phyloP scores from a whole-genome alignment of 345 rosid species.

The Triadica sebifera region DNA sequence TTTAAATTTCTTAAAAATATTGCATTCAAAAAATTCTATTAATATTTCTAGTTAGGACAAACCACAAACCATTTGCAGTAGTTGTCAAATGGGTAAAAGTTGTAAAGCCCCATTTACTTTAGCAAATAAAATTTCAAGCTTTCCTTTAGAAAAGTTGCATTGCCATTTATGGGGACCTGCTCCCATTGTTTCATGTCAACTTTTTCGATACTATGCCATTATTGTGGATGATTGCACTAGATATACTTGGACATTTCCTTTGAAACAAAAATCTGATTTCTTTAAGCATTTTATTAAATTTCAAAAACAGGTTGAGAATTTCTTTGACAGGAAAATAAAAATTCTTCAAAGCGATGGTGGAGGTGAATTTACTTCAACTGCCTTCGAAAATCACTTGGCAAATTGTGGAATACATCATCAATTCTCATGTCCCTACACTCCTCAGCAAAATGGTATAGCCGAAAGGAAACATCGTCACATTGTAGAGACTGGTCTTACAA shows the following conservation, averaged over 20 bases:
- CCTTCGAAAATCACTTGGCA: neutral
- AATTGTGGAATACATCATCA: neutral
- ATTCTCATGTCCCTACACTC: neutral
- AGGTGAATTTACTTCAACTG: neutral
- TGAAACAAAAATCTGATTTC: no score
- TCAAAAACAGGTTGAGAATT: no score
- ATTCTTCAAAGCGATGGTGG: neutral
- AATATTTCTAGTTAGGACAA: neutral
- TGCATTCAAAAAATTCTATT: neutral
- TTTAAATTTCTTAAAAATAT: no score
- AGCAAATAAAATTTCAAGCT: neutral
- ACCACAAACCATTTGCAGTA: neutral
- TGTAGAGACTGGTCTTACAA: neutral
- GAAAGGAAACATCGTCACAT: neutral
- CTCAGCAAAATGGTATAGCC: neutral
- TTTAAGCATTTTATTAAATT: no score
- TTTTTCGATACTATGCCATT: neutral
- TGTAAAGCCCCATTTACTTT: neutral
- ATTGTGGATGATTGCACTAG: neutral
- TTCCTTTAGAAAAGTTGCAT: neutral
- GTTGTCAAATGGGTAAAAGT: neutral
- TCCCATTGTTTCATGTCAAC: neutral
- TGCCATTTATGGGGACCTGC: neutral
- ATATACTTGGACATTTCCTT: neutral
- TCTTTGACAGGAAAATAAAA: no score